Percentiles rank a stretch among this genome's conserved stretches.
Evolutionary conservation across 2,329 filamentous ascomycete species (phyloP).

Genomic region (Triangularia verruculosa): DNA sequence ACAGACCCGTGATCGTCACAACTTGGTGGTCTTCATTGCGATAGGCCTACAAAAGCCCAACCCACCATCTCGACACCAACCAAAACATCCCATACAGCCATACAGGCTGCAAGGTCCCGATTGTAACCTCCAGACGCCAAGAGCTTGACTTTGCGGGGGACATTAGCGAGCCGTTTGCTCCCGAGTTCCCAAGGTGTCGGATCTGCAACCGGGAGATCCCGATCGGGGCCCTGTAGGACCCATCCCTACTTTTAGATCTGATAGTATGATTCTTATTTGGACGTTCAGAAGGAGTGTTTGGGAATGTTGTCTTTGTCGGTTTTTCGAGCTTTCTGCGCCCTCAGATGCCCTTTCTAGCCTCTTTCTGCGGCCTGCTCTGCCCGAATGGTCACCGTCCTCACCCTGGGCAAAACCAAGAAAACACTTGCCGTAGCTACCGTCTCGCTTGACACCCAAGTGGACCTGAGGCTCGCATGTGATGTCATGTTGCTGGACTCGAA

Average conservation of each 20-base stretch:
- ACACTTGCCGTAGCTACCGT: constrained; percentile 3
- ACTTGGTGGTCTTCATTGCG: constrained; percentile 10
- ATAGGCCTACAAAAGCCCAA: constrained; percentile 8
- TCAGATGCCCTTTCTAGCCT: neutral
- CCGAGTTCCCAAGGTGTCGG: constrained; percentile 15
- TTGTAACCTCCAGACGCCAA: constrained; percentile 23
- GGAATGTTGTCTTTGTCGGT: neutral
- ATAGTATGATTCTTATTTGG: neutral
- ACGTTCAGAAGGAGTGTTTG: neutral
- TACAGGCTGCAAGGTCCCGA: constrained; percentile 18
- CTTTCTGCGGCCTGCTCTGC: neutral
- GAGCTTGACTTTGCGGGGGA: constrained; percentile 22
- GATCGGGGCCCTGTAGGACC: neutral
- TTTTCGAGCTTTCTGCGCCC: neutral
- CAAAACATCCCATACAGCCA: neutral
- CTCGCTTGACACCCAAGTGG: constrained; percentile 4
- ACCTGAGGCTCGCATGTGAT: constrained; percentile 13
- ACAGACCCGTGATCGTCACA: constrained; percentile 3
- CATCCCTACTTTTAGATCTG: constrained; percentile 1
- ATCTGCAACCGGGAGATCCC: constrained; percentile 13
- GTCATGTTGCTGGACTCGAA: constrained; percentile 18
- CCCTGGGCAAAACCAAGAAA: neutral
- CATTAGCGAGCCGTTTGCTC: constrained; percentile 24
- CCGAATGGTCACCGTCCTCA: neutral
- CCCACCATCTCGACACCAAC: constrained; percentile 9